phyloP scores from a whole-genome alignment of 2,329 filamentous ascomycete species.

The Aureobasidium leucospermi region DNA sequence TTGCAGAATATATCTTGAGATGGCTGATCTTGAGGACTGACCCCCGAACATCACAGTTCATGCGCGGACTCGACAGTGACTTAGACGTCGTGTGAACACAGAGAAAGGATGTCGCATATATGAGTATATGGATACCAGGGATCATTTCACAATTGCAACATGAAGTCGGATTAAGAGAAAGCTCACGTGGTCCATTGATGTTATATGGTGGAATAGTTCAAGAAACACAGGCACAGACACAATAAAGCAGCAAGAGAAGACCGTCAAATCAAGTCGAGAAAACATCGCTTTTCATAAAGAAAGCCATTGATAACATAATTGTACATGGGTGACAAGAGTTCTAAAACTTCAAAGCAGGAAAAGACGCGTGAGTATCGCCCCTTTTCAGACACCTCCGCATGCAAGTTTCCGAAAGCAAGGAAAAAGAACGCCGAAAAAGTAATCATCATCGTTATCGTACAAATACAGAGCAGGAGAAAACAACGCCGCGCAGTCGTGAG shows the following conservation, averaged over 20 bases:
- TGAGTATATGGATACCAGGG: too few relatives aligned
- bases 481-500: background rate
- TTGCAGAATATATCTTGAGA: too few relatives aligned
- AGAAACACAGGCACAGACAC: too few relatives aligned
- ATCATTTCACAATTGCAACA: too few relatives aligned
- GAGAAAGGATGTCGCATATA: too few relatives aligned
- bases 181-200: too few relatives aligned
- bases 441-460: conserved; percentile 12
- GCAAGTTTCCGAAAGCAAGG: background rate
- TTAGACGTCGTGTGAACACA: too few relatives aligned
- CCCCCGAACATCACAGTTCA: too few relatives aligned
- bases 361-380: background rate
- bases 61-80: too few relatives aligned
- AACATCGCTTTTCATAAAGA: background rate
- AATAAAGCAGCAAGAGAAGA: background rate
- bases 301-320: background rate
- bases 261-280: background rate
- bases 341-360: background rate
- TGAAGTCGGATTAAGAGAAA: too few relatives aligned
- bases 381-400: background rate
- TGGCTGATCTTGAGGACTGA: too few relatives aligned
- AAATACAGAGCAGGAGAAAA: background rate
- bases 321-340: conserved; percentile 1
- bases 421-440: background rate
- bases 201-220: background rate